Percentiles rank a stretch among this genome's conserved stretches.
Evolutionary conservation across 1,284 basidiomycete genomes (phyloP).

Genomic region (Marasmius tenuissimus): DNA sequence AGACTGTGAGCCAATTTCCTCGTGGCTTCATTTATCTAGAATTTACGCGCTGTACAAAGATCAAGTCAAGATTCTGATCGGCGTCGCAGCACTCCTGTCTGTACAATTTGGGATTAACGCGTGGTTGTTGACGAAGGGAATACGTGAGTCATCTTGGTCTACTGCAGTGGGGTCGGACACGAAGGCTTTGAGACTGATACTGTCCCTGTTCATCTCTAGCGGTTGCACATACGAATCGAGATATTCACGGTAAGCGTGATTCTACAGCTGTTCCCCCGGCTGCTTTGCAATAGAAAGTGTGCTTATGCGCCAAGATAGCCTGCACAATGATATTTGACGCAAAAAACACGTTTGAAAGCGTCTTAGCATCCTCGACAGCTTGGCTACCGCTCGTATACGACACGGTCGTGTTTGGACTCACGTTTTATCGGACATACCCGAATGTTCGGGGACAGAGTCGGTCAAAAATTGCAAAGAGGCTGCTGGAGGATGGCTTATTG

Average conservation of each 20-base stretch:
- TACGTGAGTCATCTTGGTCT: constrained; percentile 30
- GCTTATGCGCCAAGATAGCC: constrained; percentile 27
- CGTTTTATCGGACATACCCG: constrained; percentile 43
- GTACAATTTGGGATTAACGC: constrained; percentile 43
- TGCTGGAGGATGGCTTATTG: constrained; percentile 52
- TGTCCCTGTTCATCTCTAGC: constrained; percentile 20
- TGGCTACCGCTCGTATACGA: constrained; percentile 59
- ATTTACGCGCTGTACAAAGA: constrained; percentile 46
- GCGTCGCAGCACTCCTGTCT: constrained; percentile 36
- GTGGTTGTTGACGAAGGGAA: constrained; percentile 45
- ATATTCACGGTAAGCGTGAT: constrained; percentile 30
- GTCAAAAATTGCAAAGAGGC: constrained; percentile 40
- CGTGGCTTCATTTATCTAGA: constrained; percentile 17
- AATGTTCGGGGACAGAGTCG: constrained; percentile 38
- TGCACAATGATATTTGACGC: constrained; percentile 52
- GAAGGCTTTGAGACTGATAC: not conserved
- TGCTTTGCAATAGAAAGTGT: not conserved
- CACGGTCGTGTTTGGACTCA: constrained; percentile 49
- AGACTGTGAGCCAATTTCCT: no score
- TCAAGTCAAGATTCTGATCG: constrained; percentile 32
- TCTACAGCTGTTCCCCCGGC: not conserved
- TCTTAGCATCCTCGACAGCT: constrained; percentile 44
- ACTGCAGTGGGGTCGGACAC: not conserved
- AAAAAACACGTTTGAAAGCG: not conserved
- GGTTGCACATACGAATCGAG: constrained; percentile 32